Conservation (phyloP, 1,284 basidiomycete genomes). For the Caloboletus inedulis region DNA sequence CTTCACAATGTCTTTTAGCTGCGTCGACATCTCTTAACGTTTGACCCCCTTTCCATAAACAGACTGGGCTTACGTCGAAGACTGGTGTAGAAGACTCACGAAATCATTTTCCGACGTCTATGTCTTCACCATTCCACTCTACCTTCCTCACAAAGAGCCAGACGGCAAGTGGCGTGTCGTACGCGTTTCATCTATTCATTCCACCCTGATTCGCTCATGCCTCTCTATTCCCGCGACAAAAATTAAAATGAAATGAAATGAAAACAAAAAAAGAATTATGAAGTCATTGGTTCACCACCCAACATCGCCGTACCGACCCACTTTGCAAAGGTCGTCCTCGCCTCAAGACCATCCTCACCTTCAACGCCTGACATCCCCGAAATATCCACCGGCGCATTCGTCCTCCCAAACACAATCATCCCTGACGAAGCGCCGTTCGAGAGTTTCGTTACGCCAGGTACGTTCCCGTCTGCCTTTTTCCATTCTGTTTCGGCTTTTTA, state of each 20-base stretch:
- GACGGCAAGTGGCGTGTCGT: slow-evolving; percentile 96
- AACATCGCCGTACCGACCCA: slow-evolving; percentile 94
- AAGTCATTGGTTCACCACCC: slow-evolving; percentile 92
- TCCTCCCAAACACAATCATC: slow-evolving; percentile 88
- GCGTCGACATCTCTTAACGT: too few relatives aligned
- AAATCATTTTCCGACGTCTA: slow-evolving; percentile 89
- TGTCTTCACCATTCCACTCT: slow-evolving; percentile 97
- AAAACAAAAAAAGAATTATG: slow-evolving; percentile 60
- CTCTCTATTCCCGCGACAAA: background rate
- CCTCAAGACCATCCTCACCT: slow-evolving; percentile 71
- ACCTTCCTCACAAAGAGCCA: slow-evolving; percentile 78
- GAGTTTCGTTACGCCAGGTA: slow-evolving; percentile 79
- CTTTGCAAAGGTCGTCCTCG: slow-evolving; percentile 94
- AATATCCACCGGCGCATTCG: slow-evolving; percentile 87
- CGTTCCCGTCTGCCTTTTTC: slow-evolving; percentile 17
- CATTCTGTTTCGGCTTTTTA: background rate
- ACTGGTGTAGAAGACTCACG: slow-evolving; percentile 92
- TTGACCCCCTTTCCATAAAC: background rate
- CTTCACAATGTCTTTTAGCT: background rate
- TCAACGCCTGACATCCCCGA: slow-evolving; percentile 70
- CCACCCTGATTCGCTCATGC: background rate
- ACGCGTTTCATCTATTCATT: slow-evolving; percentile 35
- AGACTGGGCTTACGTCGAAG: slow-evolving; percentile 97
- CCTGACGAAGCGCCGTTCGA: slow-evolving; percentile 79
- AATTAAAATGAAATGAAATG: background rate